Conservation (phyloP, 139 green algal genomes). For the Tetradesmus lagerheimii region DNA sequence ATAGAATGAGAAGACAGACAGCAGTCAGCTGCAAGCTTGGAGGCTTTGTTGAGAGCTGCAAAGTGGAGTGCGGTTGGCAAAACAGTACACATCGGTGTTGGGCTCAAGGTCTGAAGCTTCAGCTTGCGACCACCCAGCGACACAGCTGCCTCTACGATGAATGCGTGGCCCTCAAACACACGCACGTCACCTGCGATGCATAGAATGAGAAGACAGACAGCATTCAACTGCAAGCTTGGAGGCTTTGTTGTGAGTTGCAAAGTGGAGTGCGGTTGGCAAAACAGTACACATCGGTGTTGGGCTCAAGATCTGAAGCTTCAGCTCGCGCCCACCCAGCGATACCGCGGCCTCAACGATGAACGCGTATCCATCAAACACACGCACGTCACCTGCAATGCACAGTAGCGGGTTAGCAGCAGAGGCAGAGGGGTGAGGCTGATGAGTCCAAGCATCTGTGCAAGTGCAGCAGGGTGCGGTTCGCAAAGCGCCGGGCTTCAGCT, state of each 20-base stretch:
- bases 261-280: no score
- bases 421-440: no score
- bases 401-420: no score
- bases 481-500: slow-evolving; percentile 90
- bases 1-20: no score
- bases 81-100: no score
- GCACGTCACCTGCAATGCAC: slow-evolving; percentile 70
- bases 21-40: no score
- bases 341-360: slow-evolving; percentile 96
- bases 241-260: no score
- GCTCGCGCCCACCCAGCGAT: slow-evolving; percentile 85
- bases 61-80: no score
- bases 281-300: slow-evolving; percentile 31
- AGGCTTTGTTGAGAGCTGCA: not conserved
- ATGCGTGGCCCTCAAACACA: slow-evolving; percentile 94
- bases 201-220: no score
- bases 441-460: no score
- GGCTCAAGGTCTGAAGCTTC: slow-evolving; percentile 59
- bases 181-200: slow-evolving; percentile 74
- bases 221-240: no score
- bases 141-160: slow-evolving; percentile 95
- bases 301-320: no score
- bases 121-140: slow-evolving; percentile 90
- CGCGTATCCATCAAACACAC: slow-evolving; percentile 93
- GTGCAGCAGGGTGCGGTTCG: slow-evolving; percentile 98